A percentile compares a stretch with the other conserved stretches of the same genome.
phyloP scores from a whole-genome alignment of 306 rosid species.

The Dalbergia cultrata region DNA sequence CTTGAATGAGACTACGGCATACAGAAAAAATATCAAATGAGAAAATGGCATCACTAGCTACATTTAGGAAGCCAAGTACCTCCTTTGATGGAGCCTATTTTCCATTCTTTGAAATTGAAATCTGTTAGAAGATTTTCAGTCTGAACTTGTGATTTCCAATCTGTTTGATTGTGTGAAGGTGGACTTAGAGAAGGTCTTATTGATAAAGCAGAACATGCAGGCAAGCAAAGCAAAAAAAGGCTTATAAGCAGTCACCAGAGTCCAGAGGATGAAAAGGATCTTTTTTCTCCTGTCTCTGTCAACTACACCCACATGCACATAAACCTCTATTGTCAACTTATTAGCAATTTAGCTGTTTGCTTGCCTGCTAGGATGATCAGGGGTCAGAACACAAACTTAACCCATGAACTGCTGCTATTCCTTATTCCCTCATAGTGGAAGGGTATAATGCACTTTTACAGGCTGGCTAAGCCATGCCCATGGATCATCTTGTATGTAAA shows the following conservation, averaged over 20 bases:
- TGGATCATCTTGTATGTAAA: neutral
- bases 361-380: constrained; percentile 7
- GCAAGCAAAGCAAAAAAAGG: constrained; percentile 59
- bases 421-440: constrained; percentile 12
- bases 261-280: constrained; percentile 64
- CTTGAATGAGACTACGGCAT: neutral
- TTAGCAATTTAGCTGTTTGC: constrained; percentile 33
- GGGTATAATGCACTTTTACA: constrained; percentile 28
- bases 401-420: constrained; percentile 18
- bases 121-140: constrained; percentile 21
- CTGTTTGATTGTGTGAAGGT: constrained; percentile 35
- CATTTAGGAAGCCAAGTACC: constrained; percentile 40
- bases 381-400: constrained; percentile 23
- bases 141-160: constrained; percentile 8
- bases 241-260: constrained; percentile 49
- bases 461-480: neutral
- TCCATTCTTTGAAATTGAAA: constrained; percentile 41
- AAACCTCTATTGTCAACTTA: constrained; percentile 43
- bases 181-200: constrained; percentile 14
- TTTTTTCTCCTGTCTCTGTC: neutral
- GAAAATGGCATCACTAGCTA: neutral
- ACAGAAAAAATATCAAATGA: constrained; percentile 2
- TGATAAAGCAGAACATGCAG: constrained; percentile 37
- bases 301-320: constrained; percentile 38
- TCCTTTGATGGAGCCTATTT: constrained; percentile 47